Percentiles rank a stretch among this genome's conserved stretches.
Evolutionary conservation across 495 filamentous ascomycete species (phyloP).

Genomic region (Tuber aestivum): DNA sequence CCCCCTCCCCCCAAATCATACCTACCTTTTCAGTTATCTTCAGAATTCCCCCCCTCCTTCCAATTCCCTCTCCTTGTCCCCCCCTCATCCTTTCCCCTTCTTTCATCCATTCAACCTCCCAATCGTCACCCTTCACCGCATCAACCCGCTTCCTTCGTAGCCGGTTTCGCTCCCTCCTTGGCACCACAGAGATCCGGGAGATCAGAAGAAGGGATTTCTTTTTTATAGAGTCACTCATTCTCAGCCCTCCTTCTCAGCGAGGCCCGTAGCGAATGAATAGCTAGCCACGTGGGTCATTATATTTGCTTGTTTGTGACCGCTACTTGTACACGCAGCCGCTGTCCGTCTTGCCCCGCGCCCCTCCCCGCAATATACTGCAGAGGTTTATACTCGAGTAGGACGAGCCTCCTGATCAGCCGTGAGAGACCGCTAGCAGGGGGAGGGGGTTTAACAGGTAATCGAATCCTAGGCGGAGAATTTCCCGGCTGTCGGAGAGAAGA

Average conservation of each 20-base stretch:
- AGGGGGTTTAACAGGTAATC: slow-evolving; percentile 25
- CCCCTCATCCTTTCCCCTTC: background rate
- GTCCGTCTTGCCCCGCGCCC: slow-evolving; percentile 4
- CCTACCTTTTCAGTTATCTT: background rate
- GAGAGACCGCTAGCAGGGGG: slow-evolving; percentile 9
- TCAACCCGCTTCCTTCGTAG: background rate
- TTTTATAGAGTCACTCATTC: slow-evolving; percentile 26
- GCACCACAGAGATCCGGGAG: slow-evolving; percentile 11
- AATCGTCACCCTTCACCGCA: background rate
- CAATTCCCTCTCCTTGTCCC: background rate
- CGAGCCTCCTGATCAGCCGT: slow-evolving; percentile 35
- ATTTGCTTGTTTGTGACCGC: slow-evolving; percentile 21
- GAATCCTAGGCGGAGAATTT: slow-evolving; percentile 39
- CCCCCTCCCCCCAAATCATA: background rate
- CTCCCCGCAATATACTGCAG: slow-evolving; percentile 32
- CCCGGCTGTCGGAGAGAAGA: slow-evolving; percentile 33
- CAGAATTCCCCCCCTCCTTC: background rate
- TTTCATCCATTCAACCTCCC: background rate
- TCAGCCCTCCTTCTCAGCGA: slow-evolving; percentile 23
- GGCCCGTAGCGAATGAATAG: slow-evolving; percentile 31
- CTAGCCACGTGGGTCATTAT: slow-evolving; percentile 4
- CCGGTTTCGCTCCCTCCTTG: background rate
- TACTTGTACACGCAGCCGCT: background rate
- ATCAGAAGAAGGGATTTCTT: slow-evolving; percentile 14
- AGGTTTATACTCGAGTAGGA: slow-evolving; percentile 18